Percentiles rank a stretch among this genome's conserved stretches.
phyloP scores from a whole-genome alignment of 2,329 filamentous ascomycete genomes.

The Colletotrichum lini region DNA sequence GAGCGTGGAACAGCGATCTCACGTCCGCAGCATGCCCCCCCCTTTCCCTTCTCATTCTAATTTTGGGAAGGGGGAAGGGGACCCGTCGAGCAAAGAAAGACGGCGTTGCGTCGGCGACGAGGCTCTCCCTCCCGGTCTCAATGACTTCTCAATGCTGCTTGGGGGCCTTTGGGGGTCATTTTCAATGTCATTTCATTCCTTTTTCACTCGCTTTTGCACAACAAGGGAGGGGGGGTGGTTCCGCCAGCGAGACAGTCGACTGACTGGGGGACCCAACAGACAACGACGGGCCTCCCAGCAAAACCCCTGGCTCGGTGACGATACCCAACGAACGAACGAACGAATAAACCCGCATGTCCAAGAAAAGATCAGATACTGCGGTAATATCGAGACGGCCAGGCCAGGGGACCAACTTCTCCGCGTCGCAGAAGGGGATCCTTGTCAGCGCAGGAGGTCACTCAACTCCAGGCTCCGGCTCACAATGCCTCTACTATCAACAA shows the following conservation, averaged over 20 bases:
- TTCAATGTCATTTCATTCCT: conserved; percentile 15
- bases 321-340: conserved; percentile 13
- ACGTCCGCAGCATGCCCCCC: conserved; percentile 17
- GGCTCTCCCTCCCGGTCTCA: neutral
- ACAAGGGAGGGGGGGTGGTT: conserved; percentile 1
- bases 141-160: neutral
- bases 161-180: neutral
- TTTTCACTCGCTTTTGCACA: conserved; percentile 12
- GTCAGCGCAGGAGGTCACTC: conserved; percentile 14
- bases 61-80: neutral
- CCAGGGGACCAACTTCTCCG: conserved; percentile 12
- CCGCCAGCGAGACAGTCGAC: conserved; percentile 1
- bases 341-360: conserved; percentile 6
- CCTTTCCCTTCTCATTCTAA: conserved; percentile 4
- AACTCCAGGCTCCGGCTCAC: conserved; percentile 9
- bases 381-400: conserved; percentile 19
- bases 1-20: conserved; percentile 12
- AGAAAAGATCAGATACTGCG: conserved; percentile 8
- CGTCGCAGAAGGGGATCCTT: conserved; percentile 16
- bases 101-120: conserved; percentile 16
- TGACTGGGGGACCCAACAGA: neutral
- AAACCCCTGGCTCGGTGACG: neutral
- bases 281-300: conserved; percentile 16
- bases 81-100: neutral
- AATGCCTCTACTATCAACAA: conserved; percentile 2